phyloP scores from a whole-genome alignment of 331 rosid species.

The Acacia pycnantha region DNA sequence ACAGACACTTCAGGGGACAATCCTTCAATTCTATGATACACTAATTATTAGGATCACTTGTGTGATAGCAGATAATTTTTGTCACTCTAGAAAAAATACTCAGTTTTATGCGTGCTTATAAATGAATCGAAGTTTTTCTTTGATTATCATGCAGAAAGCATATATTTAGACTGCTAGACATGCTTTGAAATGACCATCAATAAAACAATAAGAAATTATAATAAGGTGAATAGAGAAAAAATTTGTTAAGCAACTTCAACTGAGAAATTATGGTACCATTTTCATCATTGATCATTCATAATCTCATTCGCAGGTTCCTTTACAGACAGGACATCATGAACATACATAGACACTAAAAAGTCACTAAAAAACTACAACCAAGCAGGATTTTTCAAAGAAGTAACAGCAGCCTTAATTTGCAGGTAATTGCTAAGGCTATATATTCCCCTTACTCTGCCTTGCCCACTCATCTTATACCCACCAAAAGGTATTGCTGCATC shows the following conservation, averaged over 20 bases:
- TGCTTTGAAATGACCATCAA: not conserved
- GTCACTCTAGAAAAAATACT: not conserved
- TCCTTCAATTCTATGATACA: not conserved
- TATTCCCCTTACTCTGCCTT: constrained; percentile 75
- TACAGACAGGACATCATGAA: constrained; percentile 9
- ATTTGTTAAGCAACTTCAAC: not conserved
- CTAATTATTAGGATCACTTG: not conserved
- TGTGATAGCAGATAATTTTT: not conserved
- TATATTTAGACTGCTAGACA: not conserved
- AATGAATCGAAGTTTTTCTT: not conserved
- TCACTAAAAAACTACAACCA: constrained; percentile 53
- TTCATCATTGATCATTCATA: not conserved
- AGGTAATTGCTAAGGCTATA: constrained; percentile 75
- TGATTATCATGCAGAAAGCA: not conserved
- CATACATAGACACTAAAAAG: not conserved
- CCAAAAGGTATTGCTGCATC: constrained; percentile 95
- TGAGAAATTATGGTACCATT: not conserved
- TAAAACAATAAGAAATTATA: not conserved
- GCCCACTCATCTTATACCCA: constrained; percentile 90
- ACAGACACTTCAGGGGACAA: constrained; percentile 25
- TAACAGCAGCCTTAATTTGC: constrained; percentile 80
- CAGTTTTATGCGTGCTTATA: not conserved
- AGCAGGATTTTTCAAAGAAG: constrained; percentile 71
- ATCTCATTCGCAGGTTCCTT: not conserved
- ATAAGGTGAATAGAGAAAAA: not conserved